Base-by-base conservation (phyloP, 768 basidiomycete genomes). In the Mycena metata region DNA sequence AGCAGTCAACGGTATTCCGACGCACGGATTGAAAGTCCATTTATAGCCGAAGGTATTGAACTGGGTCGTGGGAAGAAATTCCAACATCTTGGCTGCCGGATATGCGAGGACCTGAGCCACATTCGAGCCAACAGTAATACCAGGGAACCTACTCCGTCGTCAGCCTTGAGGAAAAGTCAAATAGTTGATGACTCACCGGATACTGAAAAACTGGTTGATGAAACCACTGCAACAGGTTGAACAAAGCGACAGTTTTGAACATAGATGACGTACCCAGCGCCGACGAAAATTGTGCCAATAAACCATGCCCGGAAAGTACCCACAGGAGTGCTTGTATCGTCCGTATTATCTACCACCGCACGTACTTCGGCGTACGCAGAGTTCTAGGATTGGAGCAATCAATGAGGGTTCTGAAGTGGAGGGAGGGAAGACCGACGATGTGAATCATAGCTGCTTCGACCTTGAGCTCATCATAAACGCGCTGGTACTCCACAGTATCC, bases 291-390 rank as follows among this genome's bases (percentile, higher is more conserved):
- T 0, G 79, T 75, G 9, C 78, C 73, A 23, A 81, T 74, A 36
- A 78, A 58, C 77, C 77, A 80, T 72, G 82, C 78, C 50, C 87
- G 82, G 79, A 89, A 84, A 0, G 88, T 90, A 69, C 82, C 86
- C 33, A 83, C 84, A 1, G 82, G 81, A 67, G 88, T 83, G 3
- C 78, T 77, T 2, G 86, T 80, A 67, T 90, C 89, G 70, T 90
- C 89, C 17, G 83, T 79, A 50, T 84, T 89, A 16, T 86, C 78
- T 0, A 90, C 86, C 19, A 89, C 86, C 7, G 90, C 88, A 45
- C 88, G 83, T 19, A 90, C 90, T 73, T 90, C 89, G 0, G 90
- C 80, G 65, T 89, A 89, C 9, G 88, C 85, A 5, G 88, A 89
- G 72, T 91, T 75, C 72, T 74, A n/a, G 16, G 10, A 47, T n/a